A percentile compares a stretch with the other conserved stretches of the same genome.
phyloP scores from a whole-genome alignment of 257 asterid species.

The Petrea volubilis region DNA sequence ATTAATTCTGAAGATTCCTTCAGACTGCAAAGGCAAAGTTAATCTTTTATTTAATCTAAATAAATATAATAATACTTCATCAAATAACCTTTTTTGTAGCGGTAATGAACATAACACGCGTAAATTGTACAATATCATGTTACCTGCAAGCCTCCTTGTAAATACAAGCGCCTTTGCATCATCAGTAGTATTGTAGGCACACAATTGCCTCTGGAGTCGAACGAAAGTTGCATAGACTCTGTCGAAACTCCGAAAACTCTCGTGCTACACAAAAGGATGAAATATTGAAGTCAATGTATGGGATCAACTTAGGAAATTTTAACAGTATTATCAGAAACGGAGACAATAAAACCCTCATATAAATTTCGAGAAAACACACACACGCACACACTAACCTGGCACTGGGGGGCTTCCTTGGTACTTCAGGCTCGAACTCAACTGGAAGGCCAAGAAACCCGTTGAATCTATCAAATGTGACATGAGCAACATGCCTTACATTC shows the following conservation, averaged over 20 bases:
- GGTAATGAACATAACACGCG: background rate
- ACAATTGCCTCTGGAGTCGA: conserved; percentile 70
- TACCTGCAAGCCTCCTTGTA: conserved; percentile 73
- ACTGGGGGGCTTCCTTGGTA: conserved; percentile 50
- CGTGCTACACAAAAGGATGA: conserved; percentile 37
- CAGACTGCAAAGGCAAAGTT: conserved; percentile 36
- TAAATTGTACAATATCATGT: background rate
- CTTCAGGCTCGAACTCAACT: conserved; percentile 50
- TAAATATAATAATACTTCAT: background rate
- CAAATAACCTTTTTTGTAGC: background rate
- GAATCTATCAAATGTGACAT: conserved; percentile 51
- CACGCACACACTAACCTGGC: conserved; percentile 32
- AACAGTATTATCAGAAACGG: background rate
- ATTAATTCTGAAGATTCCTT: conserved; percentile 66
- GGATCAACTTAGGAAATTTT: background rate
- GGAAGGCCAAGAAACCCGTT: conserved; percentile 50
- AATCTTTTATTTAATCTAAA: background rate
- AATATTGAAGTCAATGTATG: background rate
- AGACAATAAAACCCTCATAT: background rate
- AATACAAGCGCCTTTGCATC: conserved; percentile 72
- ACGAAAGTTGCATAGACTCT: conserved; percentile 81
- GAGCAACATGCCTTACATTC: conserved; percentile 51
- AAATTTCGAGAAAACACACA: background rate
- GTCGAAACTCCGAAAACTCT: conserved; percentile 81
- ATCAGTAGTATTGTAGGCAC: conserved; percentile 76